Evolutionary conservation across 148 eudicot genomes (phyloP).

Genomic region (Persicaria tinctoria): DNA sequence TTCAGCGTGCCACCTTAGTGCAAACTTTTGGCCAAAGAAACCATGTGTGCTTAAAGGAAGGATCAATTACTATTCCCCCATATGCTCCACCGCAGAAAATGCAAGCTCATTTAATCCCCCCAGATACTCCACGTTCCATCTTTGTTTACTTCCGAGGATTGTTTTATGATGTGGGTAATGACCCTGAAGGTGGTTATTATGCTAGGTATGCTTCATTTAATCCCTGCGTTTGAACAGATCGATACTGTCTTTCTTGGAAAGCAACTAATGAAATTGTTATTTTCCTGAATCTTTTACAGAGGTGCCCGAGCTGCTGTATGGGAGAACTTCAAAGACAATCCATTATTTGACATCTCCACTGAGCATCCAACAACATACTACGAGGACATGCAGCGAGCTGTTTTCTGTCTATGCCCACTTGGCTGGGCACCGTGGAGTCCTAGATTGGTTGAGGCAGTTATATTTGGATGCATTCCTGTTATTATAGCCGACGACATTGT

Average conservation of each 20-base stretch:
- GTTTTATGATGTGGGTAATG: slow-evolving; percentile 97
- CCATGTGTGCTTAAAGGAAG: slow-evolving; percentile 97
- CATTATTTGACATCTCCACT: slow-evolving; percentile 96
- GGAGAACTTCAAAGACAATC: slow-evolving; percentile 98
- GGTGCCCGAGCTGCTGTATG: slow-evolving; percentile 97
- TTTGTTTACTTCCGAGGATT: slow-evolving; percentile 97
- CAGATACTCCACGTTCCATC: slow-evolving; percentile 84
- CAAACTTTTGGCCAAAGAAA: slow-evolving; percentile 95
- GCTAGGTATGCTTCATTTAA: slow-evolving; percentile 53
- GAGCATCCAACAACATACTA: slow-evolving; percentile 97
- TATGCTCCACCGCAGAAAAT: slow-evolving; percentile 99
- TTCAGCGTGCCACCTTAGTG: slow-evolving; percentile 87
- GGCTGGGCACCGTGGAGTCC: slow-evolving; percentile 99
- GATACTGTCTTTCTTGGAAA: background rate
- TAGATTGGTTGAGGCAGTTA: slow-evolving; percentile 89
- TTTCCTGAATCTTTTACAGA: slow-evolving; percentile 29
- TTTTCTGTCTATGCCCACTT: slow-evolving; percentile 90
- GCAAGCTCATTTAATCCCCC: slow-evolving; percentile 93
- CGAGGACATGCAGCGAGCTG: slow-evolving; percentile 96
- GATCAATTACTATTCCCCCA: slow-evolving; percentile 89
- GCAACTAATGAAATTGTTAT: background rate
- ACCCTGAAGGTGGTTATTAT: slow-evolving; percentile 99
- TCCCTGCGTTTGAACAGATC: background rate
- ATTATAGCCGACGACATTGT: slow-evolving; percentile 96
- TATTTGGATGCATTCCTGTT: slow-evolving; percentile 96